Evolutionary conservation across 2,329 filamentous ascomycete species (phyloP), one percentile per base, ranked within the genome.

Genomic region (Aspergillus brasiliensis): DNA sequence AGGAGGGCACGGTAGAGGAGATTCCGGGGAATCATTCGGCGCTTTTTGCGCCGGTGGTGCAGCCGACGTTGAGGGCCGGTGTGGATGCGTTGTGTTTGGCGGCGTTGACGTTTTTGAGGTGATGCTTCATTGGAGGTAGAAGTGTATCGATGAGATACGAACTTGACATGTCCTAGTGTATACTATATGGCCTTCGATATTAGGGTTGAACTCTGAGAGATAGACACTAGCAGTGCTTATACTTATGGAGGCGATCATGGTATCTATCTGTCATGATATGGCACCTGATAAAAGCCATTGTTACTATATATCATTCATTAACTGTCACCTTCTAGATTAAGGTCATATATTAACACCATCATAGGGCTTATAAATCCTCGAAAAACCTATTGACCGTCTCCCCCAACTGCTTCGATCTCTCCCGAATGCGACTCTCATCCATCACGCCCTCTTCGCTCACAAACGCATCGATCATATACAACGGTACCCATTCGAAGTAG

Each of bases 401-500:
- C 5, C 65, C 66, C 27, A 74, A 62, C 19, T 69, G 46, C 0
- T 57, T 38, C 5, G 72, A 67, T 49, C 65, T 69, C 2, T 65
- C 48, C 23, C 57, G 49, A 38, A 78, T 75, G 0, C 56, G 63
- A 2, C 56, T 46, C 27, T 56, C 58, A 5, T 65, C 60, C 37
- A 75, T 51, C 4, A 80, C 66, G 0, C 85, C 85, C 5, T 81
- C 73, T 56, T 88, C 84, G 3, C 82, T 84, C 31, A 86, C 72
- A 65, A 86, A 88, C 0, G 73, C 72, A 66, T 87, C 80, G 5
- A 88, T 75, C 44, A 86, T 68, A 8, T 67, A 59, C 0, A 80
- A 69, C 1, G 83, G 78, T 44, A 87, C 77, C 85, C 84, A 88
- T 73, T 88, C 86, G 51, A 88, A 87, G 61, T 85, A 86, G n/a